Conservation (phyloP, 2,329 filamentous ascomycete genomes). For the Apiospora arundinis region DNA sequence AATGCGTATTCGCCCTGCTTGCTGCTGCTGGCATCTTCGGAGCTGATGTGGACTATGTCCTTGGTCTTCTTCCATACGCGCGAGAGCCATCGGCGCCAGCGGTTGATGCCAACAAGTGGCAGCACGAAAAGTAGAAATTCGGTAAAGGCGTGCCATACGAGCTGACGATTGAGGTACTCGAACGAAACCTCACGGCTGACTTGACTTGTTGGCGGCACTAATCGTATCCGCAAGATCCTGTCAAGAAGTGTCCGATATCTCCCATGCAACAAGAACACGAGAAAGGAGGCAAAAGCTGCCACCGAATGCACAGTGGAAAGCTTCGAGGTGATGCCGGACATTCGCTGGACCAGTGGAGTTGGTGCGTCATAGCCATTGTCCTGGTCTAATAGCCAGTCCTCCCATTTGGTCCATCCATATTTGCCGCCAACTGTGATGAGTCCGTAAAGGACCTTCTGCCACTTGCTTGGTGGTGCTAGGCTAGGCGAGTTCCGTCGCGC, state of each 20-base stretch:
- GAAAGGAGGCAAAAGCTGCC: slow-evolving; percentile 83
- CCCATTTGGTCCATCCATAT: slow-evolving; percentile 93
- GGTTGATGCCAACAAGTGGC: slow-evolving; percentile 92
- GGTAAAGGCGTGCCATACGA: slow-evolving; percentile 99
- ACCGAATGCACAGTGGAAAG: slow-evolving; percentile 78
- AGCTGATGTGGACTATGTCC: slow-evolving; percentile 61
- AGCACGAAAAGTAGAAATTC: slow-evolving; percentile 97
- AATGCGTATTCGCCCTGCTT: slow-evolving; percentile 80
- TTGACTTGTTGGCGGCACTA: slow-evolving; percentile 84
- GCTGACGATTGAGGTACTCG: slow-evolving; percentile 95
- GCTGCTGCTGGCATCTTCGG: slow-evolving; percentile 54
- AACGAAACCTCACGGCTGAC: slow-evolving; percentile 93
- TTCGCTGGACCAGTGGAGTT: slow-evolving; percentile 54
- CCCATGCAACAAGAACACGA: slow-evolving; percentile 90
- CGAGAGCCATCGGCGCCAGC: slow-evolving; percentile 90
- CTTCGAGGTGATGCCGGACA: slow-evolving; percentile 74
- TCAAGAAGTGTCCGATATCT: slow-evolving; percentile 91
- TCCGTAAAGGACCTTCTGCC: slow-evolving; percentile 86
- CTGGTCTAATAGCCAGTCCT: slow-evolving; percentile 79
- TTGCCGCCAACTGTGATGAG: slow-evolving; percentile 84
- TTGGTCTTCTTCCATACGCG: slow-evolving; percentile 85
- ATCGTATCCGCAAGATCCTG: slow-evolving; percentile 79
- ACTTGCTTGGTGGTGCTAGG: slow-evolving; percentile 73
- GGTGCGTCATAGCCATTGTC: slow-evolving; percentile 76
- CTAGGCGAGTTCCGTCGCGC: slow-evolving; percentile 70